Evolutionary conservation across 257 asterid species (phyloP), one percentile per base, ranked within the genome.

Genomic region (Perilla frutescens): DNA sequence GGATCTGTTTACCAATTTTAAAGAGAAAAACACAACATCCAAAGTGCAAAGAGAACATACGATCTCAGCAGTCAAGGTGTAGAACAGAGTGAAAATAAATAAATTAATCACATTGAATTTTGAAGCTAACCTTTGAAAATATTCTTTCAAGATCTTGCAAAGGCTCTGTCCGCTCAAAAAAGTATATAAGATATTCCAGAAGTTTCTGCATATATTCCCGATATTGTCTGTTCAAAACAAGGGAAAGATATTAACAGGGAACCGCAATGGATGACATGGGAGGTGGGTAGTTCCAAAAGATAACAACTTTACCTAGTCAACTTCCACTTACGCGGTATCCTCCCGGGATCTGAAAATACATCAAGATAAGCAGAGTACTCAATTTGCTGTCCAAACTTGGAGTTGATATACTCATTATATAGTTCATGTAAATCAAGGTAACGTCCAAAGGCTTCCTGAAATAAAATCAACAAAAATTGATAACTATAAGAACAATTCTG

Each of bases 391-490:
- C 97, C 99, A 61, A 92, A 95, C 79, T 92, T 92, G 69, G 92
- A 89, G 83, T 95, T 95, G 74, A 87, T 86, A 76, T 90, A 95
- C 50, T 83, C 94, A 74, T 92, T 89, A 79, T 82, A 90, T 76
- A 92, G 75, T 78, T 92, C 99, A 36, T 95, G 98, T 82, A 95
- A 86, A 86, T 95, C 99, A 53, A 95, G 99, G 82, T 92, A 92
- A 73, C 96, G 83, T 70, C 99, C 99, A 77, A 62, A 75, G 14
- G 96, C 89, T 88, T 95, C 99, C 99, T 94, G 89, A 67, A 81
- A 81, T 41, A 45, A 72, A 37, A 66, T 6, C 36, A 62, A 48
- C 55, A 41, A 50, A 44, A 62, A 14, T 3, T n/a, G 55, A 44
- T 69, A 47, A 57, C 41, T 14, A 20, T 49, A 29, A 36, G 67